Percentiles rank a stretch among this genome's conserved stretches.
Conservation (phyloP, 495 filamentous ascomycete species). For the Aspergillus mulundensis region DNA sequence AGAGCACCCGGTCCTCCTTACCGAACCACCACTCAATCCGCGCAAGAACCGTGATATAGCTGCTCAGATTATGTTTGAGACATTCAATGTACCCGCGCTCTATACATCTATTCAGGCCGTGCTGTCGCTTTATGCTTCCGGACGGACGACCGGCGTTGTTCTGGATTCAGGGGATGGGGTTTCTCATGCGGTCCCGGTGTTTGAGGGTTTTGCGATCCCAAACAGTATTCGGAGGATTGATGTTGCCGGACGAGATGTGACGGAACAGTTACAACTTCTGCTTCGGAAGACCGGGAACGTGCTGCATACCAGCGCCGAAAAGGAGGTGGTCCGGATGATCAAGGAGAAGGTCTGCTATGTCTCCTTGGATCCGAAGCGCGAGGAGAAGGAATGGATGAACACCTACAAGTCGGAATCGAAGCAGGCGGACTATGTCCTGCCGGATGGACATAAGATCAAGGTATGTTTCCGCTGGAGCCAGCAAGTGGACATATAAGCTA, state of each 20-base stretch:
- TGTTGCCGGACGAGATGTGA: slow-evolving; percentile 96
- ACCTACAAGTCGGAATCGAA: slow-evolving; percentile 57
- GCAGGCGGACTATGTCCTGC: slow-evolving; percentile 78
- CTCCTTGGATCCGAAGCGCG: slow-evolving; percentile 81
- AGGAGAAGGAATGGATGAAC: slow-evolving; percentile 91
- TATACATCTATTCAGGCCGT: slow-evolving; percentile 98
- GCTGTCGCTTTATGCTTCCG: slow-evolving; percentile 92
- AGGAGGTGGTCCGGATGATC: slow-evolving; percentile 93
- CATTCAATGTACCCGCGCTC: slow-evolving; percentile 94
- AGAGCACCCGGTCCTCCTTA: slow-evolving; percentile 97
- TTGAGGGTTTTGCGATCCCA: slow-evolving; percentile 95
- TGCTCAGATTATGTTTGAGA: slow-evolving; percentile 97
- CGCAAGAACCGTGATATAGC: slow-evolving; percentile 93
- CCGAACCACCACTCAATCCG: slow-evolving; percentile 94
- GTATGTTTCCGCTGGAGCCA: slow-evolving; percentile 39
- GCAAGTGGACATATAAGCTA: neutral
- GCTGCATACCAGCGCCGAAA: slow-evolving; percentile 96
- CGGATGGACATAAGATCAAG: slow-evolving; percentile 90
- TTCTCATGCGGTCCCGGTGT: slow-evolving; percentile 95
- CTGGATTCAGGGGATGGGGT: slow-evolving; percentile 95
- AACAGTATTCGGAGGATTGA: slow-evolving; percentile 93
- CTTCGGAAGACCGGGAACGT: slow-evolving; percentile 90
- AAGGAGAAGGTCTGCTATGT: slow-evolving; percentile 95
- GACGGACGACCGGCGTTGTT: slow-evolving; percentile 93
- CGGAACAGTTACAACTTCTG: slow-evolving; percentile 87